These are phyloP conservation scores for Triticum aestivum DNA, from an alignment of 176 grass and related monocot species.

Conservation along the genomic window IWGSC_CS_RefSeq_v2.1 NC_057796.1:96301061-96301560, in stretches of 20 bases:
- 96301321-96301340: neutral
- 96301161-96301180: constrained; percentile 74
- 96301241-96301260: constrained; percentile 44
- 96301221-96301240: constrained; percentile 27
- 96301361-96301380: too few relatives aligned
- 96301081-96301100: constrained; percentile 80
- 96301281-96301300: neutral
- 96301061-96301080: constrained; percentile 87
- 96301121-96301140: constrained; percentile 18
- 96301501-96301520: too few relatives aligned
- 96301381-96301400: too few relatives aligned
- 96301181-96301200: constrained; percentile 91
- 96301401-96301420: too few relatives aligned
- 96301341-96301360: neutral
- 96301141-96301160: constrained; percentile 15
- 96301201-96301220: constrained; percentile 95
- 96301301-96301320: neutral
- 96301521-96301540: too few relatives aligned
- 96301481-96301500: too few relatives aligned
- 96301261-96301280: neutral
- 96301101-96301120: constrained; percentile 16
- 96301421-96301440: too few relatives aligned
- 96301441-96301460: too few relatives aligned
- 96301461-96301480: too few relatives aligned
- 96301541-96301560: too few relatives aligned